Percentiles rank a stretch among this genome's conserved stretches.
These are phyloP conservation scores for Pseudogymnoascus sp. DNA, from an alignment of 2,329 filamentous ascomycete genomes.

Conservation along the genomic window DNA sequence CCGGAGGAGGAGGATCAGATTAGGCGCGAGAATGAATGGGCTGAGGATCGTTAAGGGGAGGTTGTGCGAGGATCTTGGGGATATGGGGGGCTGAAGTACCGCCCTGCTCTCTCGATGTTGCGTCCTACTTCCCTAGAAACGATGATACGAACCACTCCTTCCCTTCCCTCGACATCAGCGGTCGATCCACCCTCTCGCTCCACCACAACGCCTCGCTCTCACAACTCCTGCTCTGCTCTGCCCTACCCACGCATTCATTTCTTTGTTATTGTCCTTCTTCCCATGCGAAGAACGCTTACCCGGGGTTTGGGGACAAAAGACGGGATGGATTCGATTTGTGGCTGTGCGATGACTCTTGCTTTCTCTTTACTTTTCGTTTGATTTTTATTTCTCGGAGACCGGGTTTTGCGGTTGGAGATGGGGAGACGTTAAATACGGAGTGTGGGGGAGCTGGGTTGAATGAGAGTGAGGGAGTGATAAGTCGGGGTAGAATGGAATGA, in stretches of 20 bases:
- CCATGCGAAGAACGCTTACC: background rate
- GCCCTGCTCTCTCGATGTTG: no score
- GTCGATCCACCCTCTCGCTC: background rate
- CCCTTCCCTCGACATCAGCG: background rate
- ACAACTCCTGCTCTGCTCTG: background rate
- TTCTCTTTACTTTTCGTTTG: no score
- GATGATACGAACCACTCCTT: background rate
- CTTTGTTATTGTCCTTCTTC: background rate
- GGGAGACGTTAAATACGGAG: no score
- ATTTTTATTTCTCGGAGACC: no score
- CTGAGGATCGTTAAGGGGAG: slow-evolving; percentile 64
- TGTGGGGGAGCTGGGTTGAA: no score
- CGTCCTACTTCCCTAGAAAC: background rate
- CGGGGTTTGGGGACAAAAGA: background rate
- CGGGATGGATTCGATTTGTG: background rate
- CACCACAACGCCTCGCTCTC: background rate
- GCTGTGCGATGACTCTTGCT: no score
- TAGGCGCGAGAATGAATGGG: slow-evolving; percentile 84
- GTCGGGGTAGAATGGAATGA: no score
- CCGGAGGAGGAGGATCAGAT: slow-evolving; percentile 99
- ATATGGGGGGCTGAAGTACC: background rate
- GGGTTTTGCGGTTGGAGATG: no score
- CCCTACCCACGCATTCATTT: background rate
- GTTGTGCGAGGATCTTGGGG: background rate
- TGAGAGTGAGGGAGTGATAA: no score